phyloP scores from a whole-genome alignment of 805 yeast species.

The Cyberlindnera meyerae region DNA sequence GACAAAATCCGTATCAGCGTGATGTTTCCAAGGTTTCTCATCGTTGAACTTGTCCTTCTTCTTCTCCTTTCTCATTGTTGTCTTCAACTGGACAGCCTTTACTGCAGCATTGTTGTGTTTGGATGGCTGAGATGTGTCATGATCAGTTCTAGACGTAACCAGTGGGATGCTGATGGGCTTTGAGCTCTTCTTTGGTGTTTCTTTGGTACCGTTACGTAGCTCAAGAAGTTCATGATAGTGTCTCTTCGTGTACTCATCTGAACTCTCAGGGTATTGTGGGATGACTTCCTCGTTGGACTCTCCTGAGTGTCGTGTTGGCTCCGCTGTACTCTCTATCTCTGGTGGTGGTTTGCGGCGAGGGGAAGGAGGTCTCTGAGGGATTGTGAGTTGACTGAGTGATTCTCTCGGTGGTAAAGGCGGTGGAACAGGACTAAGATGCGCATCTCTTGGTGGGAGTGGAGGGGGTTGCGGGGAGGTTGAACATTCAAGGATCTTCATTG shows the following conservation, averaged over 20 bases:
- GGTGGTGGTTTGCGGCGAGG: conserved; percentile 25
- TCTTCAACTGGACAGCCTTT: conserved; percentile 22
- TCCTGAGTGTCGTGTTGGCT: no score
- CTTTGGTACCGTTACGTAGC: conserved; percentile 22
- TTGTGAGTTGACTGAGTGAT: no score
- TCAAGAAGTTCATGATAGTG: conserved; percentile 14
- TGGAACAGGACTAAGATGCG: no score
- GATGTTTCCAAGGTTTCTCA: conserved; percentile 93
- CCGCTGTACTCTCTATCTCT: no score
- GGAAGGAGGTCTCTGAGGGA: conserved; percentile 14
- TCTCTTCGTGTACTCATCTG: conserved; percentile 3
- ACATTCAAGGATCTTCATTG: conserved; percentile 1
- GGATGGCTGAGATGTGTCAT: no score
- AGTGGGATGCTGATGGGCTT: conserved; percentile 5
- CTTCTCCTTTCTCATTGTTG: conserved; percentile 26
- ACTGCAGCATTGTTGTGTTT: conserved; percentile 4
- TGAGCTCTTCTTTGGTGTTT: conserved; percentile 21
- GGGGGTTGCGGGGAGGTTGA: neutral
- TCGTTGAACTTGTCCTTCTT: conserved; percentile 56
- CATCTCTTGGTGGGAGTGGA: no score
- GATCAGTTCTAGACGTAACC: no score
- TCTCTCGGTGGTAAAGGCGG: neutral
- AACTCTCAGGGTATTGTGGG: conserved; percentile 21
- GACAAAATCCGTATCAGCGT: conserved; percentile 48
- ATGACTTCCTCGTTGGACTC: conserved; percentile 12